Conservation (phyloP, 2,329 filamentous ascomycete genomes). For the Parasarocladium wereldwijsianum region DNA sequence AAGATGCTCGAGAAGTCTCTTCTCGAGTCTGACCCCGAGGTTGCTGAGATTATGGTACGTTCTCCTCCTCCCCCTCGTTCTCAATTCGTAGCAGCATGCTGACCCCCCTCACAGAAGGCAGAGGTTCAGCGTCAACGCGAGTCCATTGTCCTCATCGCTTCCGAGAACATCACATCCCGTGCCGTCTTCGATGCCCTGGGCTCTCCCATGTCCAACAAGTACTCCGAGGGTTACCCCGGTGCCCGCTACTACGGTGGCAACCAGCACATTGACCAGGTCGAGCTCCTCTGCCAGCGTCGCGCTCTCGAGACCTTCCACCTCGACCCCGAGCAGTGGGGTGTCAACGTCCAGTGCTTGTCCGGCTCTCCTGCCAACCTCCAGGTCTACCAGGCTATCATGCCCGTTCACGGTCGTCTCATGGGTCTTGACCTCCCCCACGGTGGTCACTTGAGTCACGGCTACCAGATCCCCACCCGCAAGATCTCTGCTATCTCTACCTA, state of each 20-base stretch:
- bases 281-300: constrained; percentile 87
- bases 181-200: constrained; percentile 96
- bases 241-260: constrained; percentile 99
- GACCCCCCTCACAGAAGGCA: constrained; percentile 46
- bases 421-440: constrained; percentile 89
- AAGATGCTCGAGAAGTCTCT: constrained; percentile 95
- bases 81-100: constrained; percentile 9
- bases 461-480: constrained; percentile 91
- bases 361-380: constrained; percentile 94
- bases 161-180: constrained; percentile 97
- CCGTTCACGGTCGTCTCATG: constrained; percentile 91
- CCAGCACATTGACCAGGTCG: constrained; percentile 94
- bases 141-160: constrained; percentile 97
- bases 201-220: constrained; percentile 95
- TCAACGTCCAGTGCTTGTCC: constrained; percentile 91
- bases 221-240: constrained; percentile 96
- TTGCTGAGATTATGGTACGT: constrained; percentile 89
- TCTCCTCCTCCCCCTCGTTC: constrained; percentile 1
- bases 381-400: constrained; percentile 96
- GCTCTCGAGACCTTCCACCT: constrained; percentile 84
- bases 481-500: constrained; percentile 98
- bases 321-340: constrained; percentile 83
- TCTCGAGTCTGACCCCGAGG: constrained; percentile 81
- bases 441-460: constrained; percentile 90
- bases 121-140: constrained; percentile 96